phyloP scores from a whole-genome alignment of 2,329 filamentous ascomycete species.

The Pyrenophora seminiperda region DNA sequence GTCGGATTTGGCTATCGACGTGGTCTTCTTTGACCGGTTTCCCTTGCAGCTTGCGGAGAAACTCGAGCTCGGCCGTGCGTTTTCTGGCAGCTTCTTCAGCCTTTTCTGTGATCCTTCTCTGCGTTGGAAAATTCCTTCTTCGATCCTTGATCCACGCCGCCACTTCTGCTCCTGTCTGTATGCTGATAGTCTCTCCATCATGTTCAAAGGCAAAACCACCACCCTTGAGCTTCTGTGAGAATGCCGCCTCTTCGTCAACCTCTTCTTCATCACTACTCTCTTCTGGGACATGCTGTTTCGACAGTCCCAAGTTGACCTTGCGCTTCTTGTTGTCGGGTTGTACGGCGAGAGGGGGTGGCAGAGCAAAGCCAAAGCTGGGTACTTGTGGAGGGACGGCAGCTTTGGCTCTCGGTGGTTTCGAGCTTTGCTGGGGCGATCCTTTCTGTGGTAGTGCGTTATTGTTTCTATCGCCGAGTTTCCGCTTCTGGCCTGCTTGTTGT shows the following conservation, averaged over 20 bases:
- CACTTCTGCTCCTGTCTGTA: conserved; percentile 69
- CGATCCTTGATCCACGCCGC: conserved; percentile 81
- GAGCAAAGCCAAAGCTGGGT: conserved; percentile 44
- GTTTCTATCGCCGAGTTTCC: conserved; percentile 32
- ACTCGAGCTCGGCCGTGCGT: conserved; percentile 48
- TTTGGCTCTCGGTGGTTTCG: conserved; percentile 42
- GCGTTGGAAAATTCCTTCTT: conserved; percentile 79
- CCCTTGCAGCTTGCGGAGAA: conserved; percentile 37
- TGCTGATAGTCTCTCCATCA: conserved; percentile 58
- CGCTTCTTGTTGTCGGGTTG: conserved; percentile 66
- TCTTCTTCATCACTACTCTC: conserved; percentile 65
- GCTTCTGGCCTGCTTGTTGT: conserved; percentile 36
- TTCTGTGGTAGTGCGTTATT: conserved; percentile 15
- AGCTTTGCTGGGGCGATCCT: conserved; percentile 20
- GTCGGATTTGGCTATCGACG: neutral
- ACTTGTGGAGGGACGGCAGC: conserved; percentile 42
- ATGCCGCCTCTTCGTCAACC: conserved; percentile 69
- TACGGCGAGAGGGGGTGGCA: conserved; percentile 26
- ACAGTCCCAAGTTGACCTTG: conserved; percentile 72
- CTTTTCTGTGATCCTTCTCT: conserved; percentile 69
- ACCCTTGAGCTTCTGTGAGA: conserved; percentile 49
- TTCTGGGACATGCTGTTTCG: conserved; percentile 60
- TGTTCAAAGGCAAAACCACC: conserved; percentile 64
- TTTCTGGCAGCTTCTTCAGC: conserved; percentile 52
- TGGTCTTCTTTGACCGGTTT: conserved; percentile 14